These are phyloP conservation scores for Corymbia citriodora DNA, from an alignment of 441 rosid genomes.

Conservation along the genomic window DNA sequence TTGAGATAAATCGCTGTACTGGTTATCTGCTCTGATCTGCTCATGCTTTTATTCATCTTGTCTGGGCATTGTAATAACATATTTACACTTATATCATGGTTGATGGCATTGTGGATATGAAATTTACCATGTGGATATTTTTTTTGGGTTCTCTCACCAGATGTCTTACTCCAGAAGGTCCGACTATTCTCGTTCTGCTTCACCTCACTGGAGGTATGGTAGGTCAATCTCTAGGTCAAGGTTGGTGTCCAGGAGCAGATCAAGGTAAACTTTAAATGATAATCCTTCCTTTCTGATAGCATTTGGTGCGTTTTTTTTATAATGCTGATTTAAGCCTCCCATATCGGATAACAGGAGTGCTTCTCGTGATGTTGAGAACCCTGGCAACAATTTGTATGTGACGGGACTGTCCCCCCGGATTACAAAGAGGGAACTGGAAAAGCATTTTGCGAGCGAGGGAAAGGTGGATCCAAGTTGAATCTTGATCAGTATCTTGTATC, in stretches of 20 bases:
- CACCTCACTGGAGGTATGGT: slow-evolving; percentile 42
- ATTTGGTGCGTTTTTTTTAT: not conserved
- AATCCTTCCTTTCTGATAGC: not conserved
- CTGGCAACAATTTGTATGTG: slow-evolving; percentile 90
- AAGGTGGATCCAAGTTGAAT: slow-evolving; percentile 31
- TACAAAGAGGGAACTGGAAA: slow-evolving; percentile 70
- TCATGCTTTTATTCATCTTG: not conserved
- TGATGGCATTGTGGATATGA: not conserved
- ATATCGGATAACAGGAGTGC: slow-evolving; percentile 39
- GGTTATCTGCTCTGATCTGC: not conserved
- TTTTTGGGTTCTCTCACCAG: slow-evolving; percentile 15
- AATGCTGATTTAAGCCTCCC: not conserved
- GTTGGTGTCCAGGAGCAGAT: slow-evolving; percentile 33
- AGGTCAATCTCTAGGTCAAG: slow-evolving; percentile 51
- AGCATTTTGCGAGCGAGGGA: slow-evolving; percentile 74
- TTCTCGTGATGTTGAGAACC: slow-evolving; percentile 67
- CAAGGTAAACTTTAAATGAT: slow-evolving; percentile 26
- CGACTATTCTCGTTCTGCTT: slow-evolving; percentile 53
- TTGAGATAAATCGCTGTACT: not conserved
- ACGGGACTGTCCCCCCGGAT: slow-evolving; percentile 79
- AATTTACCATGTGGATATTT: not conserved
- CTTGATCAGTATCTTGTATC: not conserved
- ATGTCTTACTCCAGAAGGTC: slow-evolving; percentile 75
- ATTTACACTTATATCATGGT: not conserved
- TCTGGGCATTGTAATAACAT: not conserved